Base-by-base conservation (phyloP, 257 asterid species). In the Primulina eburnea region DNA sequence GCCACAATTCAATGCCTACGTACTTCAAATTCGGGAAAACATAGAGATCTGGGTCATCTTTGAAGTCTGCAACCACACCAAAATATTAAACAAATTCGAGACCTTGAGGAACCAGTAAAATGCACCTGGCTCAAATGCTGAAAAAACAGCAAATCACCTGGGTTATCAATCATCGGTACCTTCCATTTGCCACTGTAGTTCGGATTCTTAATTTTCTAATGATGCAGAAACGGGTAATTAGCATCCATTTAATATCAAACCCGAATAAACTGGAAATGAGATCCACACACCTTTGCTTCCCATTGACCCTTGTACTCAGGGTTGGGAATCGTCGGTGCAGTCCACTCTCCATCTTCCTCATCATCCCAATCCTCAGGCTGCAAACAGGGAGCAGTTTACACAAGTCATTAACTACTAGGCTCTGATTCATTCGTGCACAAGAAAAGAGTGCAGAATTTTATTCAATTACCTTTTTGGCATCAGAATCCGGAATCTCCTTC, bases 291-390 rank as follows among this genome's bases (percentile, higher is more conserved):
- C 90, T 89, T 89, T 56, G 94, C 67, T 68, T 75, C 71, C 98
- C 98, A 92, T 62, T 90, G 95, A 26, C 98, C 98, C 85, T 88
- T 88, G 90, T 89, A 89, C 71, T 92, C 96, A 0, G 95, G 98
- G 81, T 92, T 89, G 65, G 99, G 89, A 81, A 89, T 88, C 10
- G 96, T 91, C 60, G 99, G 99, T 43, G 89, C 84, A 2, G 97
- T 84, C 99, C 99, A 94, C 77, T 85, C 93, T 59, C 99, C 97
- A 85, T 94, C 99, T 79, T 94, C 99, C 64, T 88, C 96, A 65
- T 91, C 93, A 74, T 94, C 97, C 97, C 97, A 94, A 76, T 94
- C 99, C 79, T 94, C 97, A 32, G 99, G 99, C 99, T 94, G 82
- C 78, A 77, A 60, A 62, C 33, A 21, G 20, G 37, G 65, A 59